Base-by-base conservation (phyloP, 2,329 filamentous ascomycete genomes). In the Claviceps arundinis region DNA sequence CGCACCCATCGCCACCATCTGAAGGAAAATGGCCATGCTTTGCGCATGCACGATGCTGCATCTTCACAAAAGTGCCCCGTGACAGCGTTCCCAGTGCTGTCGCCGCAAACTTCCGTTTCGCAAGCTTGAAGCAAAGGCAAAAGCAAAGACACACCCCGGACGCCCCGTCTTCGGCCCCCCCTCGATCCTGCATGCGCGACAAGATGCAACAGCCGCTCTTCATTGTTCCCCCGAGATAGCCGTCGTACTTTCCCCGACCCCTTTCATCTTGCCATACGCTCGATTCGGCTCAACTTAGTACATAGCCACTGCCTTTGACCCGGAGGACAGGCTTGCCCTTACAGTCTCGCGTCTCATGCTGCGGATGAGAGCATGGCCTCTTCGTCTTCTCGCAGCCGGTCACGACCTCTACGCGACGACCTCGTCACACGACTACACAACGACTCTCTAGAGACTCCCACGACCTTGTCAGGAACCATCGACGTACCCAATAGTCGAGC, bases 401-500 rank as follows among this genome's bases (percentile, higher is more conserved):
- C 62, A 50, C 61, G 60, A 54, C 58, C 60, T 45, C 48, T 52
- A 30, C 59, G 60, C 56, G 56, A 52, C 58, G 65, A 69, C 51
- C 62, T 68, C 55, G 62, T 70, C 57, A 63, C 62, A 48, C 66
- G 64, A 52, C 60, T 70, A 52, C 68, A 70, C 57, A 61, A 60
- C 52, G 64, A 65, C 38, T 63, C 65, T 47, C 60, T 67, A 17
- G 60, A 65, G 46, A 68, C 63, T 34, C 61, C 65, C 9, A 61
- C 63, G 19, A 58, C 61, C 4, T 54, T 66, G 26, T 55, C 56
- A 19, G 59, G 59, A 54, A 58, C 54, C 17, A 56, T 64, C 50
- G 61, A 63, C 34, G 53, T 62, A 24, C 58, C 63, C 51, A 62
- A 60, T 57, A 59, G 59, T 48, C 58, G 61, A 54, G 58, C 52